Percentiles rank a stretch among this genome's conserved stretches.
These are phyloP conservation scores for Eucalyptus rudis DNA, from an alignment of 345 rosid species.

Conservation along the genomic window DNA sequence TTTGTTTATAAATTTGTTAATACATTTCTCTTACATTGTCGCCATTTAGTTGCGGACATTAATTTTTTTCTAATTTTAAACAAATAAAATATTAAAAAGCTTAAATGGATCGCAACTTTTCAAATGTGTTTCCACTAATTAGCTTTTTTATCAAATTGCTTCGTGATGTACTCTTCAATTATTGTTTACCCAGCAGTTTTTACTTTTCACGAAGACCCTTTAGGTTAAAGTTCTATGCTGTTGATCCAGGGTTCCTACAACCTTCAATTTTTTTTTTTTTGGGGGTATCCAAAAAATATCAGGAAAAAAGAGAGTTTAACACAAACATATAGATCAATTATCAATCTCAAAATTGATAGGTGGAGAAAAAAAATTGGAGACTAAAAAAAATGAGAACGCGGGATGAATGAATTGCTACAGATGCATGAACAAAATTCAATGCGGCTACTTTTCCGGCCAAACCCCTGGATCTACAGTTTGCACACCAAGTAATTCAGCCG, in stretches of 20 bases:
- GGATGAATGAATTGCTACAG: slow-evolving; percentile 48
- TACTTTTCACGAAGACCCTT: not conserved
- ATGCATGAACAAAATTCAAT: not conserved
- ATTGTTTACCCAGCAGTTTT: too few species aligned
- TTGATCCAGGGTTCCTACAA: not conserved
- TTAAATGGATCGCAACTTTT: not conserved
- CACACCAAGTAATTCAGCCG: not conserved
- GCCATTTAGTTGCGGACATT: not conserved
- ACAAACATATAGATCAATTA: not conserved
- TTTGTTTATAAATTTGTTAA: too few species aligned
- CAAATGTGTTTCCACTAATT: not conserved
- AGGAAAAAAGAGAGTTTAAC: not conserved
- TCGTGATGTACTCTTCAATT: not conserved
- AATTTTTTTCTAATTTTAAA: too few species aligned
- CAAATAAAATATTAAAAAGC: not conserved
- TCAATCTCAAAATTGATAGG: not conserved
- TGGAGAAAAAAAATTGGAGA: not conserved
- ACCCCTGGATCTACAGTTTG: slow-evolving; percentile 24
- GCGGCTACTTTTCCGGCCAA: slow-evolving; percentile 12
- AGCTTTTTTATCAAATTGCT: not conserved
- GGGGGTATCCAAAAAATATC: not conserved
- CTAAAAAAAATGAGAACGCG: not conserved
- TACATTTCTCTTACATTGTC: not conserved
- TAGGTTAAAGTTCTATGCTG: not conserved
- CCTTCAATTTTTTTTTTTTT: not conserved